Conservation (phyloP, 129 eudicot species). For the Saposhnikovia divaricata region DNA sequence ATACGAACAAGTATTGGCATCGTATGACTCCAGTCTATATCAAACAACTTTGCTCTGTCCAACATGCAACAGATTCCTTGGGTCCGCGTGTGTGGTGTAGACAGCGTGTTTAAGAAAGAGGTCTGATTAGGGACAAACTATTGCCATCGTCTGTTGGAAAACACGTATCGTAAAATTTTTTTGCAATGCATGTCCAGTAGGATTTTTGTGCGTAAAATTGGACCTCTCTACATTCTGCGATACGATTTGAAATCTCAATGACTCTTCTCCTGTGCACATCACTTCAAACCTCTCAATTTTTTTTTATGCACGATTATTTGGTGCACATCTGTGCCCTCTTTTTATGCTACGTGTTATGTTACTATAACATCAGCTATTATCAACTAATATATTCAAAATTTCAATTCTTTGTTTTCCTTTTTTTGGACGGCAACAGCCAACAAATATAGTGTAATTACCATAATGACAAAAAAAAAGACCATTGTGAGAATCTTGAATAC, state of each 20-base stretch:
- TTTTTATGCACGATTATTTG: neutral
- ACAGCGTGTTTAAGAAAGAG: neutral
- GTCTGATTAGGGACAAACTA: too few relatives aligned
- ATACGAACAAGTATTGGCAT: neutral
- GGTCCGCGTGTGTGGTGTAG: neutral
- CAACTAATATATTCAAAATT: too few relatives aligned
- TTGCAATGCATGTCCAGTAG: too few relatives aligned
- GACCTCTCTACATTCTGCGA: too few relatives aligned
- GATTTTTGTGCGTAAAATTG: too few relatives aligned
- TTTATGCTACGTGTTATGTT: neutral
- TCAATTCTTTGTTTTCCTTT: too few relatives aligned
- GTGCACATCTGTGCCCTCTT: neutral
- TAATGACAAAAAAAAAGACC: too few relatives aligned
- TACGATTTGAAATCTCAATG: neutral
- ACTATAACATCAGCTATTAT: neutral
- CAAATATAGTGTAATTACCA: too few relatives aligned
- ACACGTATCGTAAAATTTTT: too few relatives aligned
- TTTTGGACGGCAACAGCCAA: too few relatives aligned
- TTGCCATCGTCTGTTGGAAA: too few relatives aligned
- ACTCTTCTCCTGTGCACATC: neutral
- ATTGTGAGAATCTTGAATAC: too few relatives aligned
- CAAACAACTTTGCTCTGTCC: neutral
- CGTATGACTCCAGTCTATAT: neutral
- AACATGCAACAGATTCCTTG: neutral
- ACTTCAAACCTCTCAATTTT: neutral